These are phyloP conservation scores for Globisporangium orthogonon DNA, from an alignment of 352 stramenopile species.

Conservation along the genomic window DNA sequence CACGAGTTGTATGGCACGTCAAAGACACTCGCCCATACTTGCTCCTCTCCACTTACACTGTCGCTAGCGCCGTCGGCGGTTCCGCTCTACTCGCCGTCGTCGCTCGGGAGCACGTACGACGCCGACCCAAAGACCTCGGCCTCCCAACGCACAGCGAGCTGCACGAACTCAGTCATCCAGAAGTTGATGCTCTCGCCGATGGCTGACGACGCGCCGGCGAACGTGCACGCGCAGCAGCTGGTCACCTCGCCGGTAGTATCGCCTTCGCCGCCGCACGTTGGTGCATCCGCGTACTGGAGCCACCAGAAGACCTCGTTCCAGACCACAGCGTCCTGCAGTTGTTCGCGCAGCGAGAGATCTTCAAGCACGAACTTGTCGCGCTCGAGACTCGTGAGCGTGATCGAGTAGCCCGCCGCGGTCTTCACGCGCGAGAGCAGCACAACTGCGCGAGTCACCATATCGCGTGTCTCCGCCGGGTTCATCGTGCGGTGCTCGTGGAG, in stretches of 20 bases:
- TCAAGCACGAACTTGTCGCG: constrained; percentile 3
- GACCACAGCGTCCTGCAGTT: background rate
- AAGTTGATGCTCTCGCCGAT: constrained; percentile 3
- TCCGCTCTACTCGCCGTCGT: background rate
- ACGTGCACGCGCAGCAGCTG: background rate
- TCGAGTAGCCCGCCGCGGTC: background rate
- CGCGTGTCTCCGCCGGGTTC: background rate
- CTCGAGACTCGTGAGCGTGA: constrained; percentile 7
- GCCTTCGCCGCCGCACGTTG: background rate
- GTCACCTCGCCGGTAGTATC: too few species aligned
- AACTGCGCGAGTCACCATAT: background rate
- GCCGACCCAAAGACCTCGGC: background rate
- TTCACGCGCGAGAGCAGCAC: constrained; percentile 7
- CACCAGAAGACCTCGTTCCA: constrained; percentile 12
- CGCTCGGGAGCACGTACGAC: background rate
- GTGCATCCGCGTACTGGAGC: constrained; percentile 9
- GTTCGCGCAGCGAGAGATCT: background rate
- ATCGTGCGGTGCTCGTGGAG: constrained; percentile 12
- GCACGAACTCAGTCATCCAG: constrained; percentile 11
- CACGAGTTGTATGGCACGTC: too few species aligned
- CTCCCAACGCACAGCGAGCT: constrained; percentile 11
- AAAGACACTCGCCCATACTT: too few species aligned
- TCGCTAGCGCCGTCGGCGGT: too few species aligned
- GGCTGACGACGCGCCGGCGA: constrained; percentile 2
- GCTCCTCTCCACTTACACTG: too few species aligned